phyloP scores from a whole-genome alignment of 768 basidiomycete species.

The Multifurca ochricompacta region DNA sequence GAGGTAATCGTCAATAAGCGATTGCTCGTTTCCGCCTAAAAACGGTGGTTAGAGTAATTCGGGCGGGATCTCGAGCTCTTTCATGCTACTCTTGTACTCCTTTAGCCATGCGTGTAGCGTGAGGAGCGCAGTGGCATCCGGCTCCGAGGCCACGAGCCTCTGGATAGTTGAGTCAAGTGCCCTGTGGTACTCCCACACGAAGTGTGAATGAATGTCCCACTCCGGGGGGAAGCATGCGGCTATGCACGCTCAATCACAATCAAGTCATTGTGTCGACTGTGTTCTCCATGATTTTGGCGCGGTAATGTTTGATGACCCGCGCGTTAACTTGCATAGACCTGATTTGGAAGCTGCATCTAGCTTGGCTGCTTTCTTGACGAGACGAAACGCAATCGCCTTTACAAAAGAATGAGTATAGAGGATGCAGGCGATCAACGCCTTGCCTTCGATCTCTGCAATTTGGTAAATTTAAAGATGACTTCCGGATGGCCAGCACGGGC shows the following conservation, averaged over 20 bases:
- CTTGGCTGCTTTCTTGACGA: constrained; percentile 91
- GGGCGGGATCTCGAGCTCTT: constrained; percentile 76
- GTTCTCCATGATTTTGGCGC: constrained; percentile 76
- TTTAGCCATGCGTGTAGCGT: constrained; percentile 90
- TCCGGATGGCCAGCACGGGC: constrained; percentile 71
- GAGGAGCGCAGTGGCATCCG: constrained; percentile 84
- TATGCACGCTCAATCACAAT: constrained; percentile 83
- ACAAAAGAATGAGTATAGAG: not conserved
- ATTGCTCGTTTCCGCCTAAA: constrained; percentile 89
- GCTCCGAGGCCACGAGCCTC: constrained; percentile 59
- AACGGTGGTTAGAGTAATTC: constrained; percentile 83
- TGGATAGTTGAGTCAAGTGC: constrained; percentile 68
- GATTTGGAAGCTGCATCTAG: constrained; percentile 87
- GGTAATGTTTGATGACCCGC: constrained; percentile 90
- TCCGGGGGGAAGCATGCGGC: constrained; percentile 86
- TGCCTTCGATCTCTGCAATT: constrained; percentile 92
- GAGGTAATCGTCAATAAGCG: constrained; percentile 91
- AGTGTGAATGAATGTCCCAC: constrained; percentile 81
- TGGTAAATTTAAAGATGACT: constrained; percentile 87
- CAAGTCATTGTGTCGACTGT: constrained; percentile 85
- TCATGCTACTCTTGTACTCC: constrained; percentile 93
- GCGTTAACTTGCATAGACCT: constrained; percentile 91
- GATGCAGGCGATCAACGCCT: too few species aligned
- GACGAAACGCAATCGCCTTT: constrained; percentile 86
- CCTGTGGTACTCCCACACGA: constrained; percentile 86